Conservation (phyloP, 2,329 filamentous ascomycete species). For the Metarhizium brunneum region DNA sequence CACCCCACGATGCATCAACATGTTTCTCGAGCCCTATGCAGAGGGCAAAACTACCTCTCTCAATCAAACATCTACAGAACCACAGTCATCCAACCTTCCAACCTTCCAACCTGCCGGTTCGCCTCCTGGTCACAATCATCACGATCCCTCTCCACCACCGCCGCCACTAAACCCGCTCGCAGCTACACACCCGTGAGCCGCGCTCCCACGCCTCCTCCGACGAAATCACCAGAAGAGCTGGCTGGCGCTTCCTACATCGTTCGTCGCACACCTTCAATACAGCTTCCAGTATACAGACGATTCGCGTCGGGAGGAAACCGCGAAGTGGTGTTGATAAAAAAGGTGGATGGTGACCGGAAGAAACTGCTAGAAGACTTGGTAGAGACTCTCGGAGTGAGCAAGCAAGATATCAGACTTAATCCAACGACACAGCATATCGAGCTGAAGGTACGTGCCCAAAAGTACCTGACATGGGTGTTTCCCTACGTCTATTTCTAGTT, state of each 20-base stretch:
- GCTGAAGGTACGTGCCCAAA: conserved; percentile 49
- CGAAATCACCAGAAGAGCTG: conserved; percentile 21
- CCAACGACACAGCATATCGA: conserved; percentile 63
- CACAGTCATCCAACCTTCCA: conserved; percentile 6
- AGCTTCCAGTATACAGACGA: conserved; percentile 69
- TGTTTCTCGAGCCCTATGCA: conserved; percentile 14
- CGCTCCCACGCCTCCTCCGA: conserved; percentile 18
- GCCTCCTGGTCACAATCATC: conserved; percentile 12
- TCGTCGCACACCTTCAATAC: conserved; percentile 57
- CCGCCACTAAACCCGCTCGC: conserved; percentile 11
- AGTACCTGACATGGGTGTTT: background rate
- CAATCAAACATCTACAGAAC: conserved; percentile 5
- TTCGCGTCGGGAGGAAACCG: conserved; percentile 68
- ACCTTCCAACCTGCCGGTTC: conserved; percentile 10
- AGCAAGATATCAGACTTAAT: conserved; percentile 44
- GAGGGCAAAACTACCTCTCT: conserved; percentile 11
- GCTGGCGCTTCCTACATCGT: conserved; percentile 53
- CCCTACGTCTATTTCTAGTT: background rate
- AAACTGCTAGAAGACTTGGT: conserved; percentile 56
- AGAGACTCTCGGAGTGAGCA: conserved; percentile 44
- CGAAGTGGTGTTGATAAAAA: conserved; percentile 66
- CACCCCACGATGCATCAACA: conserved; percentile 17
- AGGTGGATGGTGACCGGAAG: conserved; percentile 63
- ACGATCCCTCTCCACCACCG: conserved; percentile 1
- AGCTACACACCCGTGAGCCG: conserved; percentile 17